A percentile compares a stretch with the other conserved stretches of the same genome.
Conservation (phyloP, 1,284 basidiomycete genomes). For the Rugosomyces carneus region DNA sequence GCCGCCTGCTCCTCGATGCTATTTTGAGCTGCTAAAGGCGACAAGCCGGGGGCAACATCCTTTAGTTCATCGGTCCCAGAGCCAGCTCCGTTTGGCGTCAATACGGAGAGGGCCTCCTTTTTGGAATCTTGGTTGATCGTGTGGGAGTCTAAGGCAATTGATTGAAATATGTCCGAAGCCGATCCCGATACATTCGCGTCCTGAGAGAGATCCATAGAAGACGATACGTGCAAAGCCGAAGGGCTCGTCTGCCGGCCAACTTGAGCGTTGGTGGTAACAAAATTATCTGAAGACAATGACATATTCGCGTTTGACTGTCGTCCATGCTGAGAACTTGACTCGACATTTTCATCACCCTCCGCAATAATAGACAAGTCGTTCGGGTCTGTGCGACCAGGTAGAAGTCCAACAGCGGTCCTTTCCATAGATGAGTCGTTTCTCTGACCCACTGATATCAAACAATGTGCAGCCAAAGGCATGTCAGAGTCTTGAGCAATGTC, state of each 20-base stretch:
- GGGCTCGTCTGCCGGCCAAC: not conserved
- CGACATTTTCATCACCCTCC: conserved; percentile 58
- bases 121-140: not conserved
- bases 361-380: conserved; percentile 60
- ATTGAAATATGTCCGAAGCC: conserved; percentile 31
- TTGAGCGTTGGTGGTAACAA: too few species aligned
- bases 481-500: not conserved
- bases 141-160: conserved; percentile 31
- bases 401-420: not conserved
- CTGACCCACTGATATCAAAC: not conserved
- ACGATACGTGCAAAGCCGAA: not conserved
- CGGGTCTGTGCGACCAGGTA: conserved; percentile 19
- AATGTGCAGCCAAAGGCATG: not conserved
- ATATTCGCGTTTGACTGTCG: conserved; percentile 2
- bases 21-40: not conserved
- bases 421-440: not conserved
- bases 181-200: conserved; percentile 14
- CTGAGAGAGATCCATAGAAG: not conserved
- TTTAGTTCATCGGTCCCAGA: too few species aligned
- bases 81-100: too few species aligned
- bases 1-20: not conserved
- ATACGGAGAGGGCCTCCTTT: not conserved
- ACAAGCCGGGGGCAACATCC: too few species aligned
- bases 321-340: conserved; percentile 29
- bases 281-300: not conserved